Percentiles rank a stretch among this genome's conserved stretches.
Conservation (phyloP, 78 protist genomes). For the Dictyostelium firmibasis region DNA sequence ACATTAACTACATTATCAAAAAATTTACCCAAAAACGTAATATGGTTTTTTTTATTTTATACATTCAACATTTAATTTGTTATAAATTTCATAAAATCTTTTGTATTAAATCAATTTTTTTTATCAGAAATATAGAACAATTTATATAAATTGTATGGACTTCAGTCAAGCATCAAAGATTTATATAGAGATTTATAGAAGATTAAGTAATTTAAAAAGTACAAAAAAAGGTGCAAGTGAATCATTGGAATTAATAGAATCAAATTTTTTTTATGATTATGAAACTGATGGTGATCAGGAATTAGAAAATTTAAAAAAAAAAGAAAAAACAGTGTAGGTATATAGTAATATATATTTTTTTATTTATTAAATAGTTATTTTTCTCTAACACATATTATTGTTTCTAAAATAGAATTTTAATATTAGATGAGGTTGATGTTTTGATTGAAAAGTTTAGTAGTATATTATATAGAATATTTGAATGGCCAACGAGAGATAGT, state of each 20-base stretch:
- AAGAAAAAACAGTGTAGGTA: not conserved
- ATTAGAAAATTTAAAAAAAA: not conserved
- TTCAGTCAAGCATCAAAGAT: constrained; percentile 5
- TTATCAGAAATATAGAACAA: not conserved
- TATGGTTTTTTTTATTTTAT: not conserved
- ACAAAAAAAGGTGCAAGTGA: constrained; percentile 5
- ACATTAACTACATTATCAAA: not conserved
- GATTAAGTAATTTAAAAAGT: not conserved
- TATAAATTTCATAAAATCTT: too few species aligned
- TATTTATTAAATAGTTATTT: not conserved
- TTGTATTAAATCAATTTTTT: not conserved
- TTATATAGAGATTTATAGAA: constrained; percentile 13
- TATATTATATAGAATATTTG: constrained; percentile 31
- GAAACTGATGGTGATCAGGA: not conserved
- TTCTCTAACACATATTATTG: too few species aligned
- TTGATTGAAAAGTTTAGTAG: not conserved
- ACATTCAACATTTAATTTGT: too few species aligned
- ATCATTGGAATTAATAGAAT: not conserved
- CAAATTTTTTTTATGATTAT: not conserved
- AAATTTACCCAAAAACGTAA: not conserved
- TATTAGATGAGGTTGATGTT: constrained; percentile 47
- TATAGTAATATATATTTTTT: not conserved
- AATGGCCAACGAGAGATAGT: constrained; percentile 28
- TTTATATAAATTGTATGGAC: constrained; percentile 56
- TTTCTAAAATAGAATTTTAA: not conserved